These are phyloP conservation scores for Jamesozyma lodderae DNA, from an alignment of 805 yeast genomes.

Conservation along the genomic window DNA sequence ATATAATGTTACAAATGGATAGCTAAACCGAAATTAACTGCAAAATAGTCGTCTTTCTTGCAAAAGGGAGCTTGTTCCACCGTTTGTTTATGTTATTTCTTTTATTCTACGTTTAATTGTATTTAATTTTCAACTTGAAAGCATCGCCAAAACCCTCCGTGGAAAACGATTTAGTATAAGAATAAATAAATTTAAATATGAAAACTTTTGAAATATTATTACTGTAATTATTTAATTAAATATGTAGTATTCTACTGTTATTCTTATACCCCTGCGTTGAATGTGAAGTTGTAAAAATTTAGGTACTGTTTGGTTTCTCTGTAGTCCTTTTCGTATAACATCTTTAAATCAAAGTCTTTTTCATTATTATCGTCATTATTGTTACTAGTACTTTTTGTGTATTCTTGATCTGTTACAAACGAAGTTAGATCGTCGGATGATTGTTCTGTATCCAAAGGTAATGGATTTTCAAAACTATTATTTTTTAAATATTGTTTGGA, in stretches of 20 bases:
- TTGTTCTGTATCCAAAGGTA: constrained; percentile 4
- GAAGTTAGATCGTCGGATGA: not conserved
- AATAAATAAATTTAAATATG: not conserved
- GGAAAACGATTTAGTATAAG: too few species aligned
- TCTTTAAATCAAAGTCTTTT: not conserved
- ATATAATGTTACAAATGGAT: not conserved
- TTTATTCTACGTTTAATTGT: not conserved
- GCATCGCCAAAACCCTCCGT: not conserved
- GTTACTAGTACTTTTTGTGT: not conserved
- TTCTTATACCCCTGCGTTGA: not conserved
- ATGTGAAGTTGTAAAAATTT: constrained; percentile 2
- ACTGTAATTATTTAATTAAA: not conserved
- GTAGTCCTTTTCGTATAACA: constrained; percentile 3
- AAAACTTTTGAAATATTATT: not conserved
- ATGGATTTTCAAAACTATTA: not conserved
- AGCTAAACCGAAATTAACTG: not conserved
- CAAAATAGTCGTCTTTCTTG: too few species aligned
- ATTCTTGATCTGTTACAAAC: too few species aligned
- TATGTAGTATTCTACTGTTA: not conserved
- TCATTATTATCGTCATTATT: not conserved
- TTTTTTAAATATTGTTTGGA: not conserved
- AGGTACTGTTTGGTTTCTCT: not conserved
- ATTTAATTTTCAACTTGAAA: not conserved
- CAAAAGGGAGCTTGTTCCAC: not conserved
- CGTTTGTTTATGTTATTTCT: not conserved